These are phyloP conservation scores for Trifolium subterraneum DNA, from an alignment of 306 rosid species.

Conservation along the genomic window DNA sequence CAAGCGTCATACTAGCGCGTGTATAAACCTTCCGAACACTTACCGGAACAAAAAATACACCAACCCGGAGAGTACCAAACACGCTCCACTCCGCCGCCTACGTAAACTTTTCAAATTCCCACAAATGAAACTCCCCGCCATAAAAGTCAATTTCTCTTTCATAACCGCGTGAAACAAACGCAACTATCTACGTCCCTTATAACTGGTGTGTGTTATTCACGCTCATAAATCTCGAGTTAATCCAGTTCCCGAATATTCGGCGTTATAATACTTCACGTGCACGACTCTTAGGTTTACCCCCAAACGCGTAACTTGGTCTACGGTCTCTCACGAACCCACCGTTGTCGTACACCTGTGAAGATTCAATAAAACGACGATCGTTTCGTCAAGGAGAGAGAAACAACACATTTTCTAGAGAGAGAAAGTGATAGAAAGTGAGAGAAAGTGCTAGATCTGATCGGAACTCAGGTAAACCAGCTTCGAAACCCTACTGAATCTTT, in stretches of 20 bases:
- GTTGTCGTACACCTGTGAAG: conserved; percentile 80
- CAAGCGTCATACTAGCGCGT: conserved; percentile 46
- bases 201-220: background rate
- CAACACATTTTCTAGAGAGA: conserved; percentile 64
- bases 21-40: background rate
- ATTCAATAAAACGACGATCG: conserved; percentile 57
- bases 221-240: background rate
- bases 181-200: background rate
- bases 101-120: conserved; percentile 47
- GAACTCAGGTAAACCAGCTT: conserved; percentile 46
- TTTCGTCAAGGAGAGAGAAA: conserved; percentile 48
- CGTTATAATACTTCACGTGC: conserved; percentile 60
- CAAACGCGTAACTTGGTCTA: conserved; percentile 59
- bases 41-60: background rate
- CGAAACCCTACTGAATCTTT: conserved; percentile 52
- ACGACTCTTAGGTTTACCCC: conserved; percentile 42
- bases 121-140: conserved; percentile 49
- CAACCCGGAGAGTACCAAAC: background rate
- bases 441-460: conserved; percentile 81
- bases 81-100: conserved; percentile 41
- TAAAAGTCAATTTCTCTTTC: background rate
- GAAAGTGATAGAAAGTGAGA: conserved; percentile 75
- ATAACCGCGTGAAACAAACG: background rate
- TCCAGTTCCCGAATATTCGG: conserved; percentile 37
- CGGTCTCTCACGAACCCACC: conserved; percentile 54